Evolutionary conservation across 1,284 basidiomycete genomes (phyloP), one percentile per base, ranked within the genome.

Genomic region (Neonothopanus nambi): DNA sequence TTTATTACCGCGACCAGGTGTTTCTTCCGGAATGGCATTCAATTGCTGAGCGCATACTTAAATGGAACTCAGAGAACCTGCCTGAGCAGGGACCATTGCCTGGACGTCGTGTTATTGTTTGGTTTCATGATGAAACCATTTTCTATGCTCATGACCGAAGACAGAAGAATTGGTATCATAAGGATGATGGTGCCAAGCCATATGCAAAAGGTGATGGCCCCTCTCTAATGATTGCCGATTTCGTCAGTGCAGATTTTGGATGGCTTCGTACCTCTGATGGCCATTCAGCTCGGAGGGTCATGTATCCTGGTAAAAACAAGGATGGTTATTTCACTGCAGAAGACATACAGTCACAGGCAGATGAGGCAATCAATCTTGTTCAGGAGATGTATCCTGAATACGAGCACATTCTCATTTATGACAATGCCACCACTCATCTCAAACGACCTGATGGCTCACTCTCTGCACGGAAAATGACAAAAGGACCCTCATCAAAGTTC

Each of bases 381-480:
- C 12, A 58, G 13, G 48, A 64, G 15, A 24, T 58, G 33, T 69
- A 63, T 44, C 67, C 64, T 0, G 33, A 65, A 41, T 48, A 61
- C 21, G 52, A 66, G 1, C 68, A 69, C 58, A 37, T 67, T 28
- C 62, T 73, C 21, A 48, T 70, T 20, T 72, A 64, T 52, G 66
- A 74, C 52, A 75, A 74, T 57, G 71, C 72, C 4, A 57, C 65
- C 0, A 73, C 64, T 35, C 68, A 73, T 56, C 54, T 57, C 3
- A 73, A 74, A 59, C 62, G 60, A 5, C 52, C 68, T 2, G 62
- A 58, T 20, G 61, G 65, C 56, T 59, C 67, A 33, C 64, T 67
- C 8, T 68, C 66, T 50, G 65, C 67, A 13, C 41, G 42, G 1
- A 56, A 59, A 38, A 65, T 65, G 55, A 55, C 60, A 1, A 65